Percentiles rank a stretch among this genome's conserved stretches.
Conservation (phyloP, 495 filamentous ascomycete genomes). For the Daldinia vernicosa region DNA sequence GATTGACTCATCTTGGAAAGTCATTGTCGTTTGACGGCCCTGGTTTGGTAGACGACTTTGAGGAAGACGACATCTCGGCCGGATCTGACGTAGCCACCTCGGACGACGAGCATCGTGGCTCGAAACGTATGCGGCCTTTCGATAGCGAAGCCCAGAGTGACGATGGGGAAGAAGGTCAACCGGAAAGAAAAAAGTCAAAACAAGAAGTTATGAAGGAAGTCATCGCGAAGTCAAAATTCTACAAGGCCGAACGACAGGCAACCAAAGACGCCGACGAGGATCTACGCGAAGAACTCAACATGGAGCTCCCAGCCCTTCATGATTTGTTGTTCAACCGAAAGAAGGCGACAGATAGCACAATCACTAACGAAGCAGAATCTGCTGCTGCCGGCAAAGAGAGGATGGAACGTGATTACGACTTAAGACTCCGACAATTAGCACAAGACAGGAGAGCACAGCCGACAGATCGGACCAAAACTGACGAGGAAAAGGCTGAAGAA, state of each 20-base stretch:
- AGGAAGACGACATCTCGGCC: slow-evolving; percentile 65
- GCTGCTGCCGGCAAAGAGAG: slow-evolving; percentile 68
- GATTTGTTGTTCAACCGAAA: slow-evolving; percentile 64
- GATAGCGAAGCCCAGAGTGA: slow-evolving; percentile 54
- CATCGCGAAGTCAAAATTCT: slow-evolving; percentile 93
- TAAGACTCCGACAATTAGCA: slow-evolving; percentile 79
- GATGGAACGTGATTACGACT: slow-evolving; percentile 79
- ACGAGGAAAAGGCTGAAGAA: slow-evolving; percentile 82
- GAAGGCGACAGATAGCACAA: slow-evolving; percentile 21
- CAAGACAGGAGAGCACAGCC: slow-evolving; percentile 84
- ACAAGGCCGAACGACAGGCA: slow-evolving; percentile 93
- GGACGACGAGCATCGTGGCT: slow-evolving; percentile 56
- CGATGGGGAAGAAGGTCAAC: slow-evolving; percentile 62
- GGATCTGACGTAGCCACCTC: slow-evolving; percentile 60
- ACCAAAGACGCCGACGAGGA: slow-evolving; percentile 95
- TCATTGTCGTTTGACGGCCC: slow-evolving; percentile 70
- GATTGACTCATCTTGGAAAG: slow-evolving; percentile 86
- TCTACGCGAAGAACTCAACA: slow-evolving; percentile 75
- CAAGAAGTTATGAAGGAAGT: slow-evolving; percentile 97
- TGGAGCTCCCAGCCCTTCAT: slow-evolving; percentile 81
- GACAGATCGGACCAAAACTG: slow-evolving; percentile 87
- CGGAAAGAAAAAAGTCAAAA: slow-evolving; percentile 88
- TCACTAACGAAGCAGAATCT: slow-evolving; percentile 64
- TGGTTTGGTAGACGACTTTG: slow-evolving; percentile 73
- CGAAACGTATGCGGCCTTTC: slow-evolving; percentile 68